These are phyloP conservation scores for Ministeria vibrans DNA, from an alignment of 78 protist genomes.

Conservation along the genomic window DNA sequence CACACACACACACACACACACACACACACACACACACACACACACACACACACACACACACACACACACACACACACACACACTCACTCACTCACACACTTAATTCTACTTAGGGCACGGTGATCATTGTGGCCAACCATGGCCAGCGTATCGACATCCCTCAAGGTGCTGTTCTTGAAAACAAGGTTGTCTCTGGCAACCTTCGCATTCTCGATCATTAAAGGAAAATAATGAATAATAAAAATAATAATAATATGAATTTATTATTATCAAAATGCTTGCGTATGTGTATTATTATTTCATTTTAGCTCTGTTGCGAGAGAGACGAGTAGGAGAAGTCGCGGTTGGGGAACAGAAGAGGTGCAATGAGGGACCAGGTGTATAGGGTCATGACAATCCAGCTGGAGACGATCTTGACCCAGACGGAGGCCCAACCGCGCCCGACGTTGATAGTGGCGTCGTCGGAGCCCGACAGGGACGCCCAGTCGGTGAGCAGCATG, in stretches of 20 bases:
- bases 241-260: too few species aligned
- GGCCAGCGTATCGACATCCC: conserved; percentile 76
- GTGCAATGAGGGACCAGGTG: conserved; percentile 36
- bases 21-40: too few species aligned
- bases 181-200: conserved; percentile 71
- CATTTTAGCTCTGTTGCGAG: too few species aligned
- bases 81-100: background rate
- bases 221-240: too few species aligned
- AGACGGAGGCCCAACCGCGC: conserved; percentile 19
- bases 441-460: background rate
- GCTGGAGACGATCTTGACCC: conserved; percentile 30
- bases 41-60: too few species aligned
- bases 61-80: too few species aligned
- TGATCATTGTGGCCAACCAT: conserved; percentile 71
- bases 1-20: too few species aligned
- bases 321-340: conserved; percentile 22
- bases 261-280: too few species aligned
- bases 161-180: conserved; percentile 75
- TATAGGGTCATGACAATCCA: conserved; percentile 15
- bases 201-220: conserved; percentile 63
- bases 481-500: conserved; percentile 58
- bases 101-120: too few species aligned
- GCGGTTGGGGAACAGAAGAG: conserved; percentile 21
- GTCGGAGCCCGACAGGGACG: background rate
- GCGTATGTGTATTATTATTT: too few species aligned